Base-by-base conservation (phyloP, 176 grass and related monocot genomes). In the Hordeum marinum region DNA sequence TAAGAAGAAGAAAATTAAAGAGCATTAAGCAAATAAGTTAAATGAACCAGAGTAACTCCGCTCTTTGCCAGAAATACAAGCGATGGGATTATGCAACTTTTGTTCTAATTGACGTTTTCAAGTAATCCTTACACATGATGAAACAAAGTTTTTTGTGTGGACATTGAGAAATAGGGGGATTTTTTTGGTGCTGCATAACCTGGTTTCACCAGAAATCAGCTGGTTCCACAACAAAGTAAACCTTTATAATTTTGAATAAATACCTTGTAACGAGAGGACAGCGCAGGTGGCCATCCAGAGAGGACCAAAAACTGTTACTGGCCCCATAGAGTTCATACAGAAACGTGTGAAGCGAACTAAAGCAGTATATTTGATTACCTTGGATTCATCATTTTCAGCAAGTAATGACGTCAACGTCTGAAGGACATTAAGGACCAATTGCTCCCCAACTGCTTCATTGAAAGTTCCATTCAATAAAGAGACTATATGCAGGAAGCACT, bases 401-500 rank as follows among this genome's bases (percentile, higher is more conserved):
- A 98, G 91, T 82, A 98, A 90, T 76, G 87, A 63, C 17, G 93
- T 94, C 80, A 98, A 65, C 11, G 96, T 98, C 76, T 94, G 85
- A 78, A 98, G 93, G 76, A 93, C 88, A 88, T 98, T 98, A 87
- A 94, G 91, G 61, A 98, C 89, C 70, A 98, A 88, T 45, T 90
- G 87, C 85, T 98, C 91, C 27, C 89, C 96, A 81, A 83, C 84
- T 68, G 71, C 65, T 85, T 92, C 96, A 92, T 94, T 88, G 75
- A 98, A 90, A n/a, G 84, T 90, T 74, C 93, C 93, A 89, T 94
- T 95, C 84, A 98, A 87, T 76, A 98, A 82, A 85, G 96, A 98
- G 69, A 98, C 89, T 65, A 98, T 88, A 83, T 98, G 96, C 63
- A 98, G 88, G 89, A 98, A 98, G 78, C 96, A 98, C 81, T 95